These are phyloP conservation scores for Tolypocladium capitatum DNA, from an alignment of 2,329 filamentous ascomycete species.

Conservation along the genomic window DNA sequence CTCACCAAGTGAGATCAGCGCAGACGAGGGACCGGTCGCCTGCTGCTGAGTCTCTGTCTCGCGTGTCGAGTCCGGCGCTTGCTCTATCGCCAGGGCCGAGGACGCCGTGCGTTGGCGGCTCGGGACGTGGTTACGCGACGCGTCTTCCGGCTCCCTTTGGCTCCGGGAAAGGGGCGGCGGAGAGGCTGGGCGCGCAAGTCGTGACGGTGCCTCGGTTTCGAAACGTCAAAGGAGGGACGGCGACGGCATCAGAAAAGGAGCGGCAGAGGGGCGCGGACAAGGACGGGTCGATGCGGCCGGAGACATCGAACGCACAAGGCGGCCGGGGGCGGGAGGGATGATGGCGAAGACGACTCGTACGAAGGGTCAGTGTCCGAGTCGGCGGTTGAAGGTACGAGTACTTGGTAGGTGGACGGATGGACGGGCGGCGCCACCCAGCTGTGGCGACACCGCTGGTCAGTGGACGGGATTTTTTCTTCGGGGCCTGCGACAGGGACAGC, in stretches of 20 bases:
- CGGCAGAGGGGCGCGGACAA: conserved; percentile 9
- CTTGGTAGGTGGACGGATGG: no score
- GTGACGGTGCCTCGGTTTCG: conserved; percentile 6
- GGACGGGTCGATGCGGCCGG: conserved; percentile 14
- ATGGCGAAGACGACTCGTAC: neutral
- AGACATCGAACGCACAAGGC: conserved; percentile 15
- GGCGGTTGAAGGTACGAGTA: neutral
- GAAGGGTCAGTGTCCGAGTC: neutral
- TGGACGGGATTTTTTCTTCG: neutral
- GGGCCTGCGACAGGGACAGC: neutral
- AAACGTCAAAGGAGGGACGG: conserved; percentile 10
- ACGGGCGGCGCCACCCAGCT: neutral
- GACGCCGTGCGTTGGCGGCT: conserved; percentile 4
- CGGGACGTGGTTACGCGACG: conserved; percentile 15
- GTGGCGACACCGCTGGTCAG: neutral
- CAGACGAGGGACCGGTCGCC: conserved; percentile 47
- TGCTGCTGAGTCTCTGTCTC: conserved; percentile 42
- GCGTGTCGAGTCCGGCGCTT: conserved; percentile 10
- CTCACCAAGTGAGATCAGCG: conserved; percentile 47
- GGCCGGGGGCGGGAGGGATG: neutral
- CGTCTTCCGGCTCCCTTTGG: conserved; percentile 8
- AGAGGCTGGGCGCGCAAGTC: neutral
- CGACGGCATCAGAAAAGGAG: conserved; percentile 15
- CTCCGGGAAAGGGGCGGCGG: neutral
- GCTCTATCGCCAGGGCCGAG: conserved; percentile 5